A percentile compares a stretch with the other conserved stretches of the same genome.
phyloP scores from a whole-genome alignment of 306 rosid genomes.

The Pyrus bretschneideri region DNA sequence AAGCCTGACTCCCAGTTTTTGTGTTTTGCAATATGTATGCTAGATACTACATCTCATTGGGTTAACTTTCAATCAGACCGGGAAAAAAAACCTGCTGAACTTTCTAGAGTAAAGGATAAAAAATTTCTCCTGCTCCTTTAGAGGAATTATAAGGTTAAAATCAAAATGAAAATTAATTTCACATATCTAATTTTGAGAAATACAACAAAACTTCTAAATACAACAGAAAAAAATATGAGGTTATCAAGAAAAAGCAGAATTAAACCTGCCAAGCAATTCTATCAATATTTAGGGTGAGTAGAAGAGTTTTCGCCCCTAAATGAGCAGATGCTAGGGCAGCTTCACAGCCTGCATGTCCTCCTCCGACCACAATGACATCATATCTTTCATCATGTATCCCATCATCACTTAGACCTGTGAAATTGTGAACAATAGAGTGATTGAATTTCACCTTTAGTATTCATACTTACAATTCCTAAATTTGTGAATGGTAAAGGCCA shows the following conservation, averaged over 20 bases:
- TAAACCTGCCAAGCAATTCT: conserved; percentile 96
- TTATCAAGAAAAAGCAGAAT: neutral
- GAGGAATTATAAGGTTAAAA: neutral
- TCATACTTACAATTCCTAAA: neutral
- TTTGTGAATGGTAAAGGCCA: neutral
- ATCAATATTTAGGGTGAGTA: conserved; percentile 81
- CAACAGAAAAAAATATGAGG: neutral
- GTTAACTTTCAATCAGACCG: neutral
- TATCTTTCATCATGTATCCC: conserved; percentile 53
- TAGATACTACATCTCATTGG: neutral
- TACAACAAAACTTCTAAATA: neutral
- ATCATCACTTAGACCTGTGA: conserved; percentile 32
- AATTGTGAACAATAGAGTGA: neutral
- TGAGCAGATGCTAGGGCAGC: conserved; percentile 86
- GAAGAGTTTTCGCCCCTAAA: conserved; percentile 87
- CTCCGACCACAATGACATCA: conserved; percentile 97
- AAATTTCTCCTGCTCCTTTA: neutral
- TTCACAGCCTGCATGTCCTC: conserved; percentile 98
- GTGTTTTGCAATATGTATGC: neutral
- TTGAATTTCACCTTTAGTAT: neutral
- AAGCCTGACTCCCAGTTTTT: neutral
- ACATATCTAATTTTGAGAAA: neutral
- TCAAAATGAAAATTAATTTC: neutral
- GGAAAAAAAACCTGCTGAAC: neutral
- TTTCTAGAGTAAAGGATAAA: neutral